These are phyloP conservation scores for Eucalyptus urophylla DNA, from an alignment of 345 rosid genomes.

Conservation along the genomic window DNA sequence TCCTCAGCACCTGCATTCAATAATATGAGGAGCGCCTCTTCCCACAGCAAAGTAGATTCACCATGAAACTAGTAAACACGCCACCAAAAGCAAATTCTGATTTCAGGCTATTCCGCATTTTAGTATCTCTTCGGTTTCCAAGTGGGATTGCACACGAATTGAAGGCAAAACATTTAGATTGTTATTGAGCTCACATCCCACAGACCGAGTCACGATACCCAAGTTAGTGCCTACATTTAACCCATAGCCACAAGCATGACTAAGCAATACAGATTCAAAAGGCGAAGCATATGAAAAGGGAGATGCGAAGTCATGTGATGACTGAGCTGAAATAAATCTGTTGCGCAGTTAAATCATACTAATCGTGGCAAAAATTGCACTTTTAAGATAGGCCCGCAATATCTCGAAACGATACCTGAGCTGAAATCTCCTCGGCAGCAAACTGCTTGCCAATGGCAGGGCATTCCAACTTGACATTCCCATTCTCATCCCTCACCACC, in stretches of 20 bases:
- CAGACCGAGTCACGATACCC: neutral
- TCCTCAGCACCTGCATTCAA: slow-evolving; percentile 69
- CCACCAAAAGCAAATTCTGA: neutral
- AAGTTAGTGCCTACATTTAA: neutral
- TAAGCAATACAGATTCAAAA: neutral
- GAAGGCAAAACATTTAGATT: neutral
- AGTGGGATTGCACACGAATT: neutral
- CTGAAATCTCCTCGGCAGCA: slow-evolving; percentile 97
- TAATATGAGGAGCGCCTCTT: neutral
- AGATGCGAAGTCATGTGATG: neutral
- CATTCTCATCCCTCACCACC: slow-evolving; percentile 84
- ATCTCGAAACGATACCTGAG: slow-evolving; percentile 48
- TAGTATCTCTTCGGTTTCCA: neutral
- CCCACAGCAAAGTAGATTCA: neutral
- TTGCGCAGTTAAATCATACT: neutral
- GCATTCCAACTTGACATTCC: slow-evolving; percentile 90
- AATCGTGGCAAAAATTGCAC: neutral
- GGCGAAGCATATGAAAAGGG: neutral
- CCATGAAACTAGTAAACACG: neutral
- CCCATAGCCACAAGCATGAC: neutral
- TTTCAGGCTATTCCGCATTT: neutral
- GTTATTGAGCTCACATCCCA: neutral
- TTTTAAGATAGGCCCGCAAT: neutral
- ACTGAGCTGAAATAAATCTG: neutral
- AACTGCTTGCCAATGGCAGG: slow-evolving; percentile 89